Base-by-base conservation (phyloP, 2,329 filamentous ascomycete genomes). In the Pyrenophora tritici-repentis region DNA sequence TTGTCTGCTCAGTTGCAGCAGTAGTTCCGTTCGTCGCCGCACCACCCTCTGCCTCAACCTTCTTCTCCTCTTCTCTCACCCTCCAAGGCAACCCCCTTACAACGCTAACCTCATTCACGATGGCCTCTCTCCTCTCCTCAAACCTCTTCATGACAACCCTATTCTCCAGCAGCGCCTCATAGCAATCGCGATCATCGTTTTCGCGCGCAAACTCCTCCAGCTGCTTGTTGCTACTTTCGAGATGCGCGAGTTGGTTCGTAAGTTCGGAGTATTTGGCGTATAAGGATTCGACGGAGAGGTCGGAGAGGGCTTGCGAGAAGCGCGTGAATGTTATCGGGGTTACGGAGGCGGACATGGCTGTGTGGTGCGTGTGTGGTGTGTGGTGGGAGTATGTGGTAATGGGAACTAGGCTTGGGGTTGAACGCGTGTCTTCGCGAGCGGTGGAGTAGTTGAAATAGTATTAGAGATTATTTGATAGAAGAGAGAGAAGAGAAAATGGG, bases 251-350 rank as follows among this genome's bases (percentile, higher is more conserved):
- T 62, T 81, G 84, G 80, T 91, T 91, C 70, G 83, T 84, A 55
- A 92, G 80, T 72, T 92, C 89, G 67, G 88, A 83, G 52, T 87
- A 83, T 74, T 91, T 91, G 73, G 88, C 80, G 74, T 88, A 86
- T 6, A 92, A 85, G 50, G 81, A 81, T 56, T 82, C 80, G 59
- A 86, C 71, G 34, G 87, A 83, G 48, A 92, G 84, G 53, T 86
- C 83, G 59, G 81, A 78, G 59, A 92, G 80, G 18, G 89, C 89
- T 55, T 79, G 77, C 66, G 86, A 83, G 76, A 90, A 90, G 68
- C 82, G 82, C 14, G 78, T 71, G 20, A 84, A 77, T 38, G 81
- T 75, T 67, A 90, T 90, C 51, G 87, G 86, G 9, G 70, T 66
- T 6, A 85, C 72, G 63, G 84, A 81, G 49, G 83, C 78, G n/a